These are phyloP conservation scores for Heliamphora pulchella DNA, from an alignment of 179 eudicot genomes.

Conservation along the genomic window DNA sequence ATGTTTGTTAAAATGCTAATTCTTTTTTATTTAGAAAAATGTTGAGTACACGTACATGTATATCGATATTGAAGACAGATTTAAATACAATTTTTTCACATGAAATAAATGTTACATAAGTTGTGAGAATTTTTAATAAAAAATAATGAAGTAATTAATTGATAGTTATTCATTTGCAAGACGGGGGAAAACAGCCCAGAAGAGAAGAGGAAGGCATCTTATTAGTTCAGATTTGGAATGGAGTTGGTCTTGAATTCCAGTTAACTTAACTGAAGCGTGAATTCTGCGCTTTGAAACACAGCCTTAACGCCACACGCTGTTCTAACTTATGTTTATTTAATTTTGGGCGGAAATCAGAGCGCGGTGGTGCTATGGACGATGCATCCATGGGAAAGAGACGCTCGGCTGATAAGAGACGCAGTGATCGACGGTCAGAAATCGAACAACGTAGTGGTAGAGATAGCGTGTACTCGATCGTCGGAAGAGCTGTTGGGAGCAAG, in stretches of 20 bases:
- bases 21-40: too few relatives aligned
- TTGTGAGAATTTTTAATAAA: too few relatives aligned
- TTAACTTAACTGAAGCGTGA: not conserved
- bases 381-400: slow-evolving; percentile 98
- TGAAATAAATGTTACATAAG: too few relatives aligned
- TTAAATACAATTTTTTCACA: too few relatives aligned
- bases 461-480: slow-evolving; percentile 67
- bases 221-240: too few relatives aligned
- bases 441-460: slow-evolving; percentile 37
- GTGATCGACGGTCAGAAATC: slow-evolving; percentile 44
- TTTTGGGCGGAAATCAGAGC: slow-evolving; percentile 25
- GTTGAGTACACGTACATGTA: too few relatives aligned
- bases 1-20: too few relatives aligned
- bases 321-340: not conserved
- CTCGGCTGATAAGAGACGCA: slow-evolving; percentile 59
- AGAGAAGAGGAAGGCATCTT: too few relatives aligned
- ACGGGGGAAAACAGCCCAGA: too few relatives aligned
- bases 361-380: slow-evolving; percentile 66
- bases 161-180: too few relatives aligned
- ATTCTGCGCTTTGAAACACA: not conserved
- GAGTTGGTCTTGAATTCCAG: not conserved
- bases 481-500: slow-evolving; percentile 78
- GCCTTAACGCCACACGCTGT: not conserved
- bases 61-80: too few relatives aligned
- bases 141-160: too few relatives aligned